A percentile compares a stretch with the other conserved stretches of the same genome.
Conservation (phyloP, 306 rosid species). For the Prunus salicina region DNA sequence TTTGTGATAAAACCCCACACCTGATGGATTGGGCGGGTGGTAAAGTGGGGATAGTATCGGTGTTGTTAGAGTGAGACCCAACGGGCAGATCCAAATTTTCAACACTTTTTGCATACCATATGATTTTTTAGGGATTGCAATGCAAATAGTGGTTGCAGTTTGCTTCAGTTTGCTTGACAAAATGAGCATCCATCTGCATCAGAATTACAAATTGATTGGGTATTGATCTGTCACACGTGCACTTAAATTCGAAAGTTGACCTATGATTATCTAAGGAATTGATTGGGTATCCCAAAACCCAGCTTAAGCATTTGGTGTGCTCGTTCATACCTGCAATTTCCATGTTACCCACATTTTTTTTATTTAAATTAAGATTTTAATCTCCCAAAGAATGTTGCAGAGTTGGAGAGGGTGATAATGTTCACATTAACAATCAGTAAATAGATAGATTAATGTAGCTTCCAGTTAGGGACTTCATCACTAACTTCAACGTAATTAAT, state of each 20-base stretch:
- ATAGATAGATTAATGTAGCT: neutral
- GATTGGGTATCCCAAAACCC: constrained; percentile 32
- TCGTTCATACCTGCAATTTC: constrained; percentile 1
- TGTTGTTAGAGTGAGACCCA: too few species aligned
- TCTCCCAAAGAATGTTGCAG: constrained; percentile 20
- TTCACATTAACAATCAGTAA: neutral
- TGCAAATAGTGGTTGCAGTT: neutral
- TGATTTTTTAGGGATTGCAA: neutral
- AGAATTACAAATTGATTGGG: neutral
- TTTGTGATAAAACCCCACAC: too few species aligned
- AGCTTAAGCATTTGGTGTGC: constrained; percentile 22
- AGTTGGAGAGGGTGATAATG: neutral
- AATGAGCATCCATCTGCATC: constrained; percentile 1
- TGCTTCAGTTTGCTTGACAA: constrained; percentile 14
- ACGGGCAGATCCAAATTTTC: too few species aligned
- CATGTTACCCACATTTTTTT: constrained; percentile 1
- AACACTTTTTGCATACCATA: too few species aligned
- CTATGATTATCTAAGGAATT: constrained; percentile 31
- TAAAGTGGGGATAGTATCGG: too few species aligned
- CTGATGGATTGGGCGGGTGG: too few species aligned
- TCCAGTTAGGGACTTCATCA: neutral
- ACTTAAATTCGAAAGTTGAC: constrained; percentile 53
- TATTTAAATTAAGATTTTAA: neutral
- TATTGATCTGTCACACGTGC: constrained; percentile 37
- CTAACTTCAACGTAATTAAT: neutral